These are phyloP conservation scores for Fusarium palustre DNA, from an alignment of 2,329 filamentous ascomycete species.

Conservation along the genomic window DNA sequence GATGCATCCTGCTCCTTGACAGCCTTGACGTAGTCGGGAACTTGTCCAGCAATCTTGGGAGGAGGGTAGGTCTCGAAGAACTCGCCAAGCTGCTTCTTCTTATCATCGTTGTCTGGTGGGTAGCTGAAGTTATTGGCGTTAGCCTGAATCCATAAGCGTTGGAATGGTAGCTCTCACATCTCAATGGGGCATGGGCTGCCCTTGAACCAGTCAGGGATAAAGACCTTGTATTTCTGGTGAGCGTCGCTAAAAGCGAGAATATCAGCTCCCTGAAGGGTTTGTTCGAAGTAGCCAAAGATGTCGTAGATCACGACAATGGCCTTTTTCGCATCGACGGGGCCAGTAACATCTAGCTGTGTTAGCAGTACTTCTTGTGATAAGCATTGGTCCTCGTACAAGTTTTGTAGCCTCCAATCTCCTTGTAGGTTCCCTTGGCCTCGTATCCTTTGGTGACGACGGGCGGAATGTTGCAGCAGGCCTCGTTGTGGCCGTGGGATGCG, in stretches of 20 bases:
- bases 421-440: conserved; percentile 66
- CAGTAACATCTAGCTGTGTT: conserved; percentile 56
- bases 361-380: neutral
- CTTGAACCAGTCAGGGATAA: conserved; percentile 92
- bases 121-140: conserved; percentile 56
- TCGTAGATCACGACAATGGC: conserved; percentile 73
- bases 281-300: conserved; percentile 77
- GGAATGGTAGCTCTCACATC: conserved; percentile 50
- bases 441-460: conserved; percentile 69
- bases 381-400: conserved; percentile 55
- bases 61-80: conserved; percentile 69
- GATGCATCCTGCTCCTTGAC: conserved; percentile 63
- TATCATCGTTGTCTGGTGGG: conserved; percentile 73
- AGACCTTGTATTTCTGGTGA: conserved; percentile 80
- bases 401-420: conserved; percentile 66
- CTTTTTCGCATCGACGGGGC: conserved; percentile 62
- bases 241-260: conserved; percentile 68
- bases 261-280: conserved; percentile 77
- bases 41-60: conserved; percentile 59
- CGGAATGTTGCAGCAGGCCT: conserved; percentile 69
- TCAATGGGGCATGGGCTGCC: conserved; percentile 72
- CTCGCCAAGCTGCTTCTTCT: conserved; percentile 66
- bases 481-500: conserved; percentile 64
- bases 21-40: conserved; percentile 68
- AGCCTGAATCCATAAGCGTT: neutral